Conservation (phyloP, 768 basidiomycete species). For the Tylopilus sp. region DNA sequence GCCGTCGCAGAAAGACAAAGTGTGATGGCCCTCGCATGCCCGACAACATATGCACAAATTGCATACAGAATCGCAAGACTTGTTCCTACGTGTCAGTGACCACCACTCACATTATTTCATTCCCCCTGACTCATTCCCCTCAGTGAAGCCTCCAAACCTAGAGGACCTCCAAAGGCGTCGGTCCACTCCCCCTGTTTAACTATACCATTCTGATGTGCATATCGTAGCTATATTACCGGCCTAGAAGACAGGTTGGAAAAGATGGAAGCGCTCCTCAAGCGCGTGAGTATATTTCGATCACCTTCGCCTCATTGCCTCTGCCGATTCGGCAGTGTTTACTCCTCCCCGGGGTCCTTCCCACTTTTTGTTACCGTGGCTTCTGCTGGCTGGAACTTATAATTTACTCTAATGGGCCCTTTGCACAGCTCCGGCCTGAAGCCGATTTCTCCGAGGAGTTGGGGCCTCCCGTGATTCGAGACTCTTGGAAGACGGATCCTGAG, state of each 20-base stretch:
- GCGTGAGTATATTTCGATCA: conserved; percentile 35
- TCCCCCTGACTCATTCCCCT: conserved; percentile 2
- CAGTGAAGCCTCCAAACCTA: conserved; percentile 62
- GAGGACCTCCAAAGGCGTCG: conserved; percentile 67
- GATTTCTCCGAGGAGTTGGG: conserved; percentile 65
- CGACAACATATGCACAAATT: conserved; percentile 56
- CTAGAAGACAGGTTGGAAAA: conserved; percentile 59
- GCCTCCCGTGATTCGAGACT: conserved; percentile 56
- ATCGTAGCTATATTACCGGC: conserved; percentile 49
- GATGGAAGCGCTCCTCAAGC: conserved; percentile 50
- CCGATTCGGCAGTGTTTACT: not conserved
- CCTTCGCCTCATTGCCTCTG: not conserved
- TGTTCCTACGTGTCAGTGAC: conserved; percentile 59
- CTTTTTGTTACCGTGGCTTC: not conserved
- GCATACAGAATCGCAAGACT: conserved; percentile 43
- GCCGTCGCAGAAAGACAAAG: conserved; percentile 55
- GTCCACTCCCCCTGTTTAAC: conserved; percentile 22
- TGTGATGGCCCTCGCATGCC: conserved; percentile 56
- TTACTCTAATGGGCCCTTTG: conserved; percentile 9
- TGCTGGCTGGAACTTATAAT: not conserved
- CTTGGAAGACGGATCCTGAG: conserved; percentile 48
- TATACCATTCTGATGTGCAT: not conserved
- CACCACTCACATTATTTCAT: not conserved
- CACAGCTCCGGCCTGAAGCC: conserved; percentile 56
- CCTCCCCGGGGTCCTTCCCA: not conserved